Base-by-base conservation (phyloP, 2,329 filamentous ascomycete species). In the Colletotrichum aenigma region DNA sequence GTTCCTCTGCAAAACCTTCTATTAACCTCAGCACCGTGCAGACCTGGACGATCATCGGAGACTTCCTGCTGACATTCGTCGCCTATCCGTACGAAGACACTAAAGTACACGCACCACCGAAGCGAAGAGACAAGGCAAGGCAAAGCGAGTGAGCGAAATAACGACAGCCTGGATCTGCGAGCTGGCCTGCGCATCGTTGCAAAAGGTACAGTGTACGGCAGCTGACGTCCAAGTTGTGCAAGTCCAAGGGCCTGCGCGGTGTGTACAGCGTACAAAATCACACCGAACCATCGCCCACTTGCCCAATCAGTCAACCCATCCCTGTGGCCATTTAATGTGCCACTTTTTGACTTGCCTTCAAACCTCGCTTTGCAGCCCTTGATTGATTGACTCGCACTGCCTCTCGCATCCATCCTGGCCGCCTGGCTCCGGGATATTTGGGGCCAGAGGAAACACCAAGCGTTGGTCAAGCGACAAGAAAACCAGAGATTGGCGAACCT, bases 121-220 rank as follows among this genome's bases (percentile, higher is more conserved):
- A 52, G 43, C 43, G 48, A 36, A 21, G 24, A 65, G 52, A 61
- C 18, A 55, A 18, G 65, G 38, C 55, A 72, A 61, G 70, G 62
- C 28, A 24, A 73, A 38, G 38, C 26, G 58, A 74, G 43, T 68
- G 73, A 75, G 73, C 73, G 73, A 75, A 75, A 73, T 68, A 73
- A 73, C 64, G 73, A 75, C 73, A 15, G 28, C 52, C 62, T 58
- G 36, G 73, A 75, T 72, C 73, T 75, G 62, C 73, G 68, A 72
- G 30, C 52, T 24, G 21, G 32, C 43, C 26, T 43, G 28, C n/a
- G 36, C 32, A 26, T 75, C 62, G 26, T 32, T 24, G 66, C 55
- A 34, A 34, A 12, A 72, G 32, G 69, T 64, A 66, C 55, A 55
- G 43, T 55, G 73, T 67, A 72, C 71, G 13, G 34, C 71, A 70